Evolutionary conservation across 805 yeast genomes (phyloP).

Genomic region (Ogataea ramenticola): DNA sequence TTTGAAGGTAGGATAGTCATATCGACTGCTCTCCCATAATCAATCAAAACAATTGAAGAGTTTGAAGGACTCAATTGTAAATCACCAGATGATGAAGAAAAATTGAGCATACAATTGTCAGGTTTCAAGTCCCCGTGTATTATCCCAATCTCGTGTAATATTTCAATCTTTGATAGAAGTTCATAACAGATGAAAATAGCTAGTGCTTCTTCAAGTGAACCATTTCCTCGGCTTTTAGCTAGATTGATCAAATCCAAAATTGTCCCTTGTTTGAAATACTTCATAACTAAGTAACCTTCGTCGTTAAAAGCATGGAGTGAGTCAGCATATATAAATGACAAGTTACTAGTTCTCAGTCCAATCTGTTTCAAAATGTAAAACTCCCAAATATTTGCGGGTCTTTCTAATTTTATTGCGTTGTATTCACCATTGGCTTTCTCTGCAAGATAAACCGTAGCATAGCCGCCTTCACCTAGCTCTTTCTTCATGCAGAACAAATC

Average conservation of each 20-base stretch:
- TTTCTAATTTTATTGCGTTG: slow-evolving; percentile 67
- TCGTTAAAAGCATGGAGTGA: slow-evolving; percentile 51
- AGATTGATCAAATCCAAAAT: slow-evolving; percentile 58
- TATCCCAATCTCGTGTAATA: slow-evolving; percentile 57
- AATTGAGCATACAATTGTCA: slow-evolving; percentile 75
- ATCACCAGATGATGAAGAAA: slow-evolving; percentile 23
- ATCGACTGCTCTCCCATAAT: slow-evolving; percentile 79
- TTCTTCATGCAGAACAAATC: slow-evolving; percentile 41
- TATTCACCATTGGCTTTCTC: slow-evolving; percentile 49
- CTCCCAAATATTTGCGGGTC: slow-evolving; percentile 74
- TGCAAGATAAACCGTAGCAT: slow-evolving; percentile 67
- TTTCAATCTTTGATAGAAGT: slow-evolving; percentile 49
- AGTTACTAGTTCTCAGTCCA: slow-evolving; percentile 28
- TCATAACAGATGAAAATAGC: slow-evolving; percentile 60
- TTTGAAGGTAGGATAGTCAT: slow-evolving; percentile 44
- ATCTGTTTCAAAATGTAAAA: slow-evolving; percentile 62
- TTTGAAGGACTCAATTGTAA: slow-evolving; percentile 3
- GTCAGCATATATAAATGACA: slow-evolving; percentile 33
- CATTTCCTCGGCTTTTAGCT: slow-evolving; percentile 24
- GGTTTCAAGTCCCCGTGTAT: slow-evolving; percentile 84
- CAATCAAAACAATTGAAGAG: slow-evolving; percentile 40
- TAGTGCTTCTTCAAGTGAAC: slow-evolving; percentile 50
- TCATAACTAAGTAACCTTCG: slow-evolving; percentile 61
- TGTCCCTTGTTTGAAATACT: slow-evolving; percentile 66
- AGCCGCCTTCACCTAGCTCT: slow-evolving; percentile 76